Evolutionary conservation across 192 early-diverging fungal genomes (phyloP), one percentile per base, ranked within the genome.

Genomic region (Obelidium mucronatum): DNA sequence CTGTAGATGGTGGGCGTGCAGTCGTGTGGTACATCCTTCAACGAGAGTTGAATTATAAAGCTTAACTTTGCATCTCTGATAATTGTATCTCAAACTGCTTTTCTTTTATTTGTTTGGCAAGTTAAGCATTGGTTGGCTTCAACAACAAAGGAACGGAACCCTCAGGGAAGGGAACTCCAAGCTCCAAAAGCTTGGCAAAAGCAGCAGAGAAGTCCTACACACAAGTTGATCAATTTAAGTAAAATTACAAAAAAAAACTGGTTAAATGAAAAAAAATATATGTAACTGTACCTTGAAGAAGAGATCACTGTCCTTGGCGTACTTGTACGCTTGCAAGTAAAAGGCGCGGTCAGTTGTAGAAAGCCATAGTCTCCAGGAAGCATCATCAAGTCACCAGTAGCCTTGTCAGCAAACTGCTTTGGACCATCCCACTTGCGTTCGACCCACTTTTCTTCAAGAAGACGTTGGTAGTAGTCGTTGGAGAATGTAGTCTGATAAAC

Each of bases 131-230:
- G 2, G 76, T 77, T 34, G 76, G 66, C 67, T 77, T 77, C 33
- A 77, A 56, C 3, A 35, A 26, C 11, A 69, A 26, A 1, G 66
- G 64, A 5, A 5, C 24, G 24, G 67, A 31, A 26, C 58, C 76
- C 35, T 77, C 76, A 17, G 53, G 53, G 67, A 77, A 77, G 36
- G 81, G 81, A n/a, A 94, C 90, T 79, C 96, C 96, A 39, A 96
- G 85, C 81, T 97, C 95, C 59, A 93, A 83, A 36, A 98, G 88
- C 88, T 96, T 98, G 74, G 82, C 75, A 61, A 93, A 95, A 6
- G 90, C 95, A 54, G 83, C 85, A 59, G 93, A 78, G 84, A 98
- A 98, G 87, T 98, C 97, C n/a, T n/a, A n/a, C n/a, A n/a, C n/a
- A n/a, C n/a, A n/a, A n/a, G n/a, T n/a, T n/a, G n/a, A n/a, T 13